Base-by-base conservation (phyloP, 768 basidiomycete species). In the Hydnum rufescens region DNA sequence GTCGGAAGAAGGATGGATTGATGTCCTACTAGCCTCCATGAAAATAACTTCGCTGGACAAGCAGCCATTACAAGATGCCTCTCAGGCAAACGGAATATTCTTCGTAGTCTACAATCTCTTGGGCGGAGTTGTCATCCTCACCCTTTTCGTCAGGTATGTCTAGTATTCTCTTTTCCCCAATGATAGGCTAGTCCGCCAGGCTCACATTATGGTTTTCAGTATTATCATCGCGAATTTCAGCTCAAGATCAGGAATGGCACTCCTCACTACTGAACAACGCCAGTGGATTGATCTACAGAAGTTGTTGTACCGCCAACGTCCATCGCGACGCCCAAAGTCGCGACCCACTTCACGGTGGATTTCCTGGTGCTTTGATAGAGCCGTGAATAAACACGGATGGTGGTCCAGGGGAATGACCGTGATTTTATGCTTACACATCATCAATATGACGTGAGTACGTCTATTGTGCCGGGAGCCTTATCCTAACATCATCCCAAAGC, bases 201-300 rank as follows among this genome's bases (percentile, higher is more conserved):
- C 16, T 54, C 46, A 31, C 26, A 54, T 60, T 25, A 54, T 54
- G 43, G 48, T 57, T 55, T 53, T 54, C 54, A 93, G 88, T 71
- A 86, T 97, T 64, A 95, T 96, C 66, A 95, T 96, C 61, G 81
- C 80, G 44, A 92, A 92, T 64, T 95, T 95, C 66, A 80, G 78
- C 48, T 74, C 78, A 2, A 79, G 82, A 56, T 90, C 88, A 2
- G 92, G 92, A 16, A 75, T 77, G 3, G 89, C 90, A 1, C 75
- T 90, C 46, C 65, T 93, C 30, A 95, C 90, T 0, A 73, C 79
- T 53, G 72, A 88, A 16, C 93, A 96, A 59, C 71, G 82, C 52
- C 87, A 89, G 63, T 97, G 92, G 92, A 84, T 90, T 53, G 89
- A 95, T 64, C 66, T 97, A 22, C 77, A 87, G 57, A 90, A 87